Evolutionary conservation across 345 rosid species (phyloP).

Genomic region (Gossypium thurberi): DNA sequence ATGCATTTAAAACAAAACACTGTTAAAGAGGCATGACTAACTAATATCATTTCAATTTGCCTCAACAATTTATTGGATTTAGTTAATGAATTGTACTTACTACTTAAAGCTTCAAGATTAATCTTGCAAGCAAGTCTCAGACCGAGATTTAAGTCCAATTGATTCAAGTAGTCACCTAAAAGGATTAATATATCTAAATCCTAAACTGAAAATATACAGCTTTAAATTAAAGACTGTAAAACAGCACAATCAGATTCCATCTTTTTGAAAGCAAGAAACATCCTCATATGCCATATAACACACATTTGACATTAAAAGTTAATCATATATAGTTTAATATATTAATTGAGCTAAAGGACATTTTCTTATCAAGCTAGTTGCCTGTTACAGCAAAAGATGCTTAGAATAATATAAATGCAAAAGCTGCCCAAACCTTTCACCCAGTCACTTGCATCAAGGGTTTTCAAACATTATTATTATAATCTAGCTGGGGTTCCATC

Average conservation of each 20-base stretch:
- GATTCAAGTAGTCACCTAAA: no score
- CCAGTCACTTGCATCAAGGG: neutral
- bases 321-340: neutral
- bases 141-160: no score
- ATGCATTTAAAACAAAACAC: no score
- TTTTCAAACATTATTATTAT: neutral
- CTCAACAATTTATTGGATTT: no score
- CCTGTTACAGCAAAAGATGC: slow-evolving; percentile 2
- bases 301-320: neutral
- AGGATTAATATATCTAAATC: no score
- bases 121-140: neutral
- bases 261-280: neutral
- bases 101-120: no score
- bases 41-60: no score
- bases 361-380: neutral
- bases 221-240: neutral
- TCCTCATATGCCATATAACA: neutral
- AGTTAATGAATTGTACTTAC: no score
- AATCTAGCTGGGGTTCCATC: neutral
- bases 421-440: neutral
- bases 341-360: neutral
- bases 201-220: no score
- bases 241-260: neutral
- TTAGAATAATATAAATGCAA: neutral
- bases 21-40: no score